Base-by-base conservation (phyloP, 805 yeast genomes). In the Kluyveromyces wickerhamii region DNA sequence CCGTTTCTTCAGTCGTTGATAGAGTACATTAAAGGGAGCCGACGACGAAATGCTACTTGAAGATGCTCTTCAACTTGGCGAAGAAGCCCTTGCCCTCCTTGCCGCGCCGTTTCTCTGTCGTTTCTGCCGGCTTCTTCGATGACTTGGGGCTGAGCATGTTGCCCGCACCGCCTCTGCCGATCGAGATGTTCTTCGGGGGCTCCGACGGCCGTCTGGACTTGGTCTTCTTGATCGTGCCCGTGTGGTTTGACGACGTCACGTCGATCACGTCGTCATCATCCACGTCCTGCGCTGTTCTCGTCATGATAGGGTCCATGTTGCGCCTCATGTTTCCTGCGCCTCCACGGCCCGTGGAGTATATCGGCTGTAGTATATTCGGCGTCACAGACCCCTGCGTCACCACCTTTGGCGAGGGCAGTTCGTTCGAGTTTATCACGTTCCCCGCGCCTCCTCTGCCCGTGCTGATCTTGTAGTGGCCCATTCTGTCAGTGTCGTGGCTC, bases 361-460 rank as follows among this genome's bases (percentile, higher is more conserved):
- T 69, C 19, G 71, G 69, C 13, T 71, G 70, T 16, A 71, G 54
- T 21, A 76, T 62, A 47, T 63, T 69, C 18, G 87, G 86, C 11
- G 81, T 73, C 42, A 69, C 72, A 4, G 77, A 68, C 3, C 82
- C 81, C 43, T 70, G 74, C 2, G 73, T 72, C 3, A 68, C 73
- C 21, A 74, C 63, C 32, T 66, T 71, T 3, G 81, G 81, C 7
- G 73, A 64, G 3, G 76, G 75, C 17, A 62, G 54, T 21, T 62
- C 54, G 25, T 51, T 45, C 9, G 72, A 52, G 3, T 63, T 45
- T 44, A 69, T 63, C 36, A 79, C 72, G 54, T 80, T 80, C 5
- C 88, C 88, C 1, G 80, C 79, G 7, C 89, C 89, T 8, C 89
- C 89, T 43, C 89, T 67, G 4, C 88, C 88, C 0, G 87, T 79